Percentiles rank a stretch among this genome's conserved stretches.
phyloP scores from a whole-genome alignment of 768 basidiomycete genomes.

The Leccinellum luteum region DNA sequence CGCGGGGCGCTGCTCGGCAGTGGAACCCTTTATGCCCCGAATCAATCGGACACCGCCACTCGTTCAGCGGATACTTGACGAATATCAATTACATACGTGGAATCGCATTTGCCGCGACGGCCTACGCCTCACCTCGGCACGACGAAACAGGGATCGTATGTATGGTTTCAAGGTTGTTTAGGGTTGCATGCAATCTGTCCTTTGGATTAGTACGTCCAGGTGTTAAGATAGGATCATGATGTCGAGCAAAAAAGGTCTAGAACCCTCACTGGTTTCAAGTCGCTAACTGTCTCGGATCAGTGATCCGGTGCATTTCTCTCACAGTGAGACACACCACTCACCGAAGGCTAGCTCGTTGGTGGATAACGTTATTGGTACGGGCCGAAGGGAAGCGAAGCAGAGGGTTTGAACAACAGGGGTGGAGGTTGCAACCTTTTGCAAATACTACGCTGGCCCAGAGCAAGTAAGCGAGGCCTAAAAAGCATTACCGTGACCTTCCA shows the following conservation, averaged over 20 bases:
- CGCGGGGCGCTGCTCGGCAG: not conserved
- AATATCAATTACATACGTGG: not conserved
- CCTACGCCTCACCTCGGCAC: not conserved
- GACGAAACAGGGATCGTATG: not conserved
- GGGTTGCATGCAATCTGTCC: not conserved
- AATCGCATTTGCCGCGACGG: not conserved
- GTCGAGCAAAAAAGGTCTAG: not conserved
- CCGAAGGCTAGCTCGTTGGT: not conserved
- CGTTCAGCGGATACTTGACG: not conserved
- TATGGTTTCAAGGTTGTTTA: not conserved
- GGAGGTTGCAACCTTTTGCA: not conserved
- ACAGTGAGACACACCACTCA: not conserved
- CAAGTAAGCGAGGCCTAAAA: not conserved
- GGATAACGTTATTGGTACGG: conserved; percentile 1
- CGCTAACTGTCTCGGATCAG: not conserved
- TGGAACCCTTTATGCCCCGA: conserved; percentile 12
- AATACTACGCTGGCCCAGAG: not conserved
- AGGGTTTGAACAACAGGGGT: not conserved
- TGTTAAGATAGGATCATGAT: not conserved
- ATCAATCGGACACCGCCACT: conserved; percentile 23
- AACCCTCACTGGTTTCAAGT: not conserved
- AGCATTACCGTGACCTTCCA: not conserved
- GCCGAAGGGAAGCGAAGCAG: not conserved
- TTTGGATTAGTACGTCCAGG: not conserved
- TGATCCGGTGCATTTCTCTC: not conserved